Conservation (phyloP, 2,329 filamentous ascomycete species). For the Aspergillus versicolor region DNA sequence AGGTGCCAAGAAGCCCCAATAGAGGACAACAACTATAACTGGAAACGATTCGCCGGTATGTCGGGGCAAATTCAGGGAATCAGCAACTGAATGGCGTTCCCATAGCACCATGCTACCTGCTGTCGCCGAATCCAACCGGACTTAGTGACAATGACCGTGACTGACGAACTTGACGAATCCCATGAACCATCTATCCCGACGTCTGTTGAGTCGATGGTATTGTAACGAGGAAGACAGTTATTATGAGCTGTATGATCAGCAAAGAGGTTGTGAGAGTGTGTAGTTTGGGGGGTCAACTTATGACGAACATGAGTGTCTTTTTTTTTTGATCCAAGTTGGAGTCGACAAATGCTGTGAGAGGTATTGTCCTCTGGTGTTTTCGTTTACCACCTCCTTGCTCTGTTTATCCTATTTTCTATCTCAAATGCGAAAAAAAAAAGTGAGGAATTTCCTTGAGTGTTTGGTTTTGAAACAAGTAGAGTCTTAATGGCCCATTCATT, state of each 20-base stretch:
- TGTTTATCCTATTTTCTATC: conserved; percentile 7
- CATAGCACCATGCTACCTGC: neutral
- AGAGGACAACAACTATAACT: conserved; percentile 19
- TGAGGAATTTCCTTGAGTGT: neutral
- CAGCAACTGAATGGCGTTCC: neutral
- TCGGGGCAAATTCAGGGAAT: neutral
- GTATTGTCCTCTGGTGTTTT: conserved; percentile 1
- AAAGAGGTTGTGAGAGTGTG: neutral
- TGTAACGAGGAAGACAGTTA: conserved; percentile 6
- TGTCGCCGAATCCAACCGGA: neutral
- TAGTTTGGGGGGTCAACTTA: conserved; percentile 4
- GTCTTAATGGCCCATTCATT: too few species aligned
- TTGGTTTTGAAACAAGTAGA: neutral
- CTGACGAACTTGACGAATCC: conserved; percentile 11
- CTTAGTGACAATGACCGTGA: conserved; percentile 3
- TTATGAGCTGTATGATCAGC: conserved; percentile 1
- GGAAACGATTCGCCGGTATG: conserved; percentile 2
- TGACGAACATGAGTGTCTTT: neutral
- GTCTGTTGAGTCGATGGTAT: neutral
- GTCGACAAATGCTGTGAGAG: neutral
- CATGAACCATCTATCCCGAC: conserved; percentile 3
- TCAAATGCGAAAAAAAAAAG: conserved; percentile 5
- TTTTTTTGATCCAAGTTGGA: conserved; percentile 2
- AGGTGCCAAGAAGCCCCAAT: conserved; percentile 50
- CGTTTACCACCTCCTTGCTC: neutral